Conservation (phyloP, 2,329 filamentous ascomycete species). For the Ascochyta pisi region DNA sequence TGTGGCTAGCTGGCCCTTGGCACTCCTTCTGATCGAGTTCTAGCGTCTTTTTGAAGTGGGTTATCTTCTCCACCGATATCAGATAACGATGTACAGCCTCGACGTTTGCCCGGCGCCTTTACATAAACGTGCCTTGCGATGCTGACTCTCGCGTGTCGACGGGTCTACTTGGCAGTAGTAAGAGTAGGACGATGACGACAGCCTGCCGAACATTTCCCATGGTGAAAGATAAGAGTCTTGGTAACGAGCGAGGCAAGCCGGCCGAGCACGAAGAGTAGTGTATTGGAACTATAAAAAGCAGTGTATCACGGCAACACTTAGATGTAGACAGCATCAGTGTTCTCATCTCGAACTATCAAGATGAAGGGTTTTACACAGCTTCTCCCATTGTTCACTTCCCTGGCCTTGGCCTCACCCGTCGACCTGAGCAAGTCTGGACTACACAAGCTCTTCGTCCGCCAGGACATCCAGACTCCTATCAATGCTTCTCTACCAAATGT, state of each 20-base stretch:
- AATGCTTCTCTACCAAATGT: constrained; percentile 62
- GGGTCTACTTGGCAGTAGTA: constrained; percentile 4
- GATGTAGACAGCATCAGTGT: not conserved
- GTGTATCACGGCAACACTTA: not conserved
- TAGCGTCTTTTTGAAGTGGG: constrained; percentile 8
- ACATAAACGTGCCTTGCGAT: constrained; percentile 8
- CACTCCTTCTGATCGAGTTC: constrained; percentile 8
- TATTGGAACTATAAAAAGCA: constrained; percentile 8
- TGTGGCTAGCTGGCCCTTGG: constrained; percentile 6
- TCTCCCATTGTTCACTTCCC: constrained; percentile 27
- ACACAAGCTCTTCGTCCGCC: constrained; percentile 35
- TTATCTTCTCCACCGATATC: constrained; percentile 16
- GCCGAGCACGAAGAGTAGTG: not conserved
- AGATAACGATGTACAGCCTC: constrained; percentile 13
- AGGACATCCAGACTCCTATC: constrained; percentile 43
- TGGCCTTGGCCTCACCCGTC: constrained; percentile 33
- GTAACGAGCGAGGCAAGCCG: not conserved
- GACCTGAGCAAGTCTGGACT: constrained; percentile 21
- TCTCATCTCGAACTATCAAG: constrained; percentile 6
- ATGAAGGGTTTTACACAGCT: constrained; percentile 33
- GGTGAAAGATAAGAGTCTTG: constrained; percentile 16
- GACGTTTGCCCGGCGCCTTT: constrained; percentile 11
- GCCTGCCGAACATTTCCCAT: not conserved
- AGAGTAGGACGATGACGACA: constrained; percentile 12
- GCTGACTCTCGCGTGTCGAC: constrained; percentile 6